phyloP scores from a whole-genome alignment of 2,329 filamentous ascomycete genomes.

The Aspergillus sp. region DNA sequence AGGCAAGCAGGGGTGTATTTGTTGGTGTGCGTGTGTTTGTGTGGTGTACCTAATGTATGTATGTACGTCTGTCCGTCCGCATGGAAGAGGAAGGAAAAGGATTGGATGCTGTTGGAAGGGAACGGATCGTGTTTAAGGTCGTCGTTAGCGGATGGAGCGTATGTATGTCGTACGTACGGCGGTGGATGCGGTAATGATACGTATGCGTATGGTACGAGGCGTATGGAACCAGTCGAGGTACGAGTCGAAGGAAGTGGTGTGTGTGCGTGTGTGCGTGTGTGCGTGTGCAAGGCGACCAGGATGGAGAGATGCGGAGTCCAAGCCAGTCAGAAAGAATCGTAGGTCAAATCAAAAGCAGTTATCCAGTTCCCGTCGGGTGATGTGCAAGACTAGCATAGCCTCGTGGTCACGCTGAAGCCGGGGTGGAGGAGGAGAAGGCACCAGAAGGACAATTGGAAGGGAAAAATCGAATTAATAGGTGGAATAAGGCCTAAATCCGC shows the following conservation, averaged over 20 bases:
- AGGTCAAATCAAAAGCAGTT: slow-evolving; percentile 24
- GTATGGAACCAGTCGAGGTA: slow-evolving; percentile 10
- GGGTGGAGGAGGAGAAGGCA: slow-evolving; percentile 4
- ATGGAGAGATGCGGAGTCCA: slow-evolving; percentile 24
- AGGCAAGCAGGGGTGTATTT: slow-evolving; percentile 15
- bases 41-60: slow-evolving; percentile 9
- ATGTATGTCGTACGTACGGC: not conserved
- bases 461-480: slow-evolving; percentile 11
- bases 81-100: not conserved
- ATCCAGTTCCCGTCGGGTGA: slow-evolving; percentile 28
- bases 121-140: not conserved
- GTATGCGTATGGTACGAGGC: not conserved
- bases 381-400: slow-evolving; percentile 32
- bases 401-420: slow-evolving; percentile 24
- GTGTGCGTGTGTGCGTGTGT: slow-evolving; percentile 1
- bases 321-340: slow-evolving; percentile 14
- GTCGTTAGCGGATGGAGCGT: not conserved
- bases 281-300: slow-evolving; percentile 20
- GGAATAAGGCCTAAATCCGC: slow-evolving; percentile 13
- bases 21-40: slow-evolving; percentile 11
- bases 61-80: slow-evolving; percentile 1
- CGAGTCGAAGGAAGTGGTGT: slow-evolving; percentile 3
- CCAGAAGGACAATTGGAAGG: slow-evolving; percentile 5
- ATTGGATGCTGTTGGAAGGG: not conserved
- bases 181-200: not conserved